phyloP scores from a whole-genome alignment of 176 grass and related monocot species.

The Musa beccarii region DNA sequence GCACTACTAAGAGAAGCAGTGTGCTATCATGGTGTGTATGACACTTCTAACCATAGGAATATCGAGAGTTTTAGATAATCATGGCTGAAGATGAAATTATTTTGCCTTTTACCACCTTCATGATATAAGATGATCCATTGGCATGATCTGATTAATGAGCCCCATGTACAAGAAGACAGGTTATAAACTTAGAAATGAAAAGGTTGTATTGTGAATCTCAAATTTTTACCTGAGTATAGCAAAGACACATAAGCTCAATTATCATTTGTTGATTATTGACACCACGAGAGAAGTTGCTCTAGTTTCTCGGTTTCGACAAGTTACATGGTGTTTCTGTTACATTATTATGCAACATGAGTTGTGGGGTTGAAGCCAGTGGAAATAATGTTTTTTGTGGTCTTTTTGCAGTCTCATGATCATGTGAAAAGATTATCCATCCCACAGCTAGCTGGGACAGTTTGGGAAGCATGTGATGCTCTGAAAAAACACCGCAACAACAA shows the following conservation, averaged over 20 bases:
- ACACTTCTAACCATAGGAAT: background rate
- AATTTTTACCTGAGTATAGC: background rate
- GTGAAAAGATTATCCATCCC: slow-evolving; percentile 46
- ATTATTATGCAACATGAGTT: background rate
- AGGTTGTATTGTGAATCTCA: background rate
- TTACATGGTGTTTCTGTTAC: background rate
- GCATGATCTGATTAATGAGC: background rate
- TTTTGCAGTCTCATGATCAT: slow-evolving; percentile 37
- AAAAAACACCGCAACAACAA: slow-evolving; percentile 65
- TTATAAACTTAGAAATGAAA: background rate
- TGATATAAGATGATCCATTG: background rate
- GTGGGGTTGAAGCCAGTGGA: background rate
- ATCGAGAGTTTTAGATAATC: background rate
- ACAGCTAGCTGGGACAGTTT: slow-evolving; percentile 55
- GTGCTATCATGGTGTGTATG: slow-evolving; percentile 42
- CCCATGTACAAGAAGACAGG: background rate
- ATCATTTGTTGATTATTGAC: background rate
- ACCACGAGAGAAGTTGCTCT: background rate
- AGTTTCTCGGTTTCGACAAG: background rate
- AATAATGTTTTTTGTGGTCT: background rate
- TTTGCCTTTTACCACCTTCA: background rate
- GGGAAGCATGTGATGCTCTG: slow-evolving; percentile 78
- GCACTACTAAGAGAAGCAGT: slow-evolving; percentile 68
- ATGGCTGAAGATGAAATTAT: background rate
- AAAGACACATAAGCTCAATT: background rate